Evolutionary conservation across 371 early-diverging fungal genomes (phyloP).

Genomic region (Mortierella sp.): DNA sequence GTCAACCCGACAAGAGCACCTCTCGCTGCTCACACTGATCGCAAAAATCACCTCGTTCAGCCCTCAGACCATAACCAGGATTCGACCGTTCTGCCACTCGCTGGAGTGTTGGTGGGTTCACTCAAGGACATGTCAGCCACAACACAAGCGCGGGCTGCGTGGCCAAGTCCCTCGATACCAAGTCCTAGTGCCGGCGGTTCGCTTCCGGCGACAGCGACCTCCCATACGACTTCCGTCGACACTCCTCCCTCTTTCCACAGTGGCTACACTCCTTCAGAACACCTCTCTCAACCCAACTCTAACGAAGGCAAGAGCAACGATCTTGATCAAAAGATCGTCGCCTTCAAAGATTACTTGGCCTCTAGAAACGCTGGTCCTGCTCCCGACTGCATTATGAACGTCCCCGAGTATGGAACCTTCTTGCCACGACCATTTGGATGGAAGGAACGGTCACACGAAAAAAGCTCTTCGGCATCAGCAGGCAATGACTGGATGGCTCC

Average conservation of each 20-base stretch:
- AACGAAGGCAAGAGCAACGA: constrained; percentile 3
- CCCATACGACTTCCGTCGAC: constrained; percentile 1
- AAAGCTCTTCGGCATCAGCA: constrained; percentile 5
- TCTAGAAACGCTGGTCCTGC: constrained; percentile 11
- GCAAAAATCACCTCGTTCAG: too few species aligned
- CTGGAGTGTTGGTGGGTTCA: too few species aligned
- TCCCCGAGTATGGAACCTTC: constrained; percentile 23
- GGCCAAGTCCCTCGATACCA: constrained; percentile 29
- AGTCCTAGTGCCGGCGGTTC: constrained; percentile 15
- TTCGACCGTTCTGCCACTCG: too few species aligned
- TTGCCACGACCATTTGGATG: constrained; percentile 24
- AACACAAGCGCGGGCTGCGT: constrained; percentile 15
- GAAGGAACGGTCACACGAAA: constrained; percentile 20
- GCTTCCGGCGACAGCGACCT: not conserved
- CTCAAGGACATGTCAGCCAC: constrained; percentile 15
- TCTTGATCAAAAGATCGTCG: constrained; percentile 27
- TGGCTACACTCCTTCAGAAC: not conserved
- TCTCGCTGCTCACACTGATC: too few species aligned
- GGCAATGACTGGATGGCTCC: constrained; percentile 15
- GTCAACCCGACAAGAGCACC: too few species aligned
- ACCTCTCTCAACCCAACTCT: not conserved
- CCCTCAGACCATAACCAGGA: too few species aligned
- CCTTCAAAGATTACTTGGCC: constrained; percentile 14
- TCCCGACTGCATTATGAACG: constrained; percentile 16
- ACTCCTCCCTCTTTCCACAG: constrained; percentile 15